Percentiles rank a stretch among this genome's conserved stretches.
These are phyloP conservation scores for Trichoderma erinaceum DNA, from an alignment of 495 filamentous ascomycete species.

Conservation along the genomic window DNA sequence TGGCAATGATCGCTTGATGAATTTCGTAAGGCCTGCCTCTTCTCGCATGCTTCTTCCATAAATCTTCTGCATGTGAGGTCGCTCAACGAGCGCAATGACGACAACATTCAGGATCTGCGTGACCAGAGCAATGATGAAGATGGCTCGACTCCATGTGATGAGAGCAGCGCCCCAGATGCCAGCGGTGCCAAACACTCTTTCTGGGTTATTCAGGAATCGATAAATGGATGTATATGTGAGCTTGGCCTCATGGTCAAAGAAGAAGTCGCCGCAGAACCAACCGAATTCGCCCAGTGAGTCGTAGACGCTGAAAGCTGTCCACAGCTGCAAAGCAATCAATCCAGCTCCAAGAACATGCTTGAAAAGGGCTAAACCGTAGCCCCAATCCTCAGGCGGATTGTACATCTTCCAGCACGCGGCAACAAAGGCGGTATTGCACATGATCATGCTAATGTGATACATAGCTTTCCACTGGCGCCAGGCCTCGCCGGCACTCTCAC, in stretches of 20 bases:
- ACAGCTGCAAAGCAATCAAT: constrained; percentile 79
- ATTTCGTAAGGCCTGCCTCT: constrained; percentile 87
- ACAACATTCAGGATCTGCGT: constrained; percentile 77
- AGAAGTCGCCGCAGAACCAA: constrained; percentile 99
- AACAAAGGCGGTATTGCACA: constrained; percentile 84
- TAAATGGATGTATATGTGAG: constrained; percentile 97
- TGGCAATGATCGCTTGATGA: constrained; percentile 80
- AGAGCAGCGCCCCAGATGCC: constrained; percentile 95
- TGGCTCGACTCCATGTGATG: constrained; percentile 77
- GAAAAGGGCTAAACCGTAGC: constrained; percentile 72
- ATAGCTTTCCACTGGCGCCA: constrained; percentile 98
- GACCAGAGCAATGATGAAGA: constrained; percentile 77
- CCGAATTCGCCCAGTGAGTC: constrained; percentile 96
- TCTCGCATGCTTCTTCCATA: constrained; percentile 79
- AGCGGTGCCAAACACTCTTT: constrained; percentile 86
- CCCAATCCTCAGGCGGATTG: constrained; percentile 73
- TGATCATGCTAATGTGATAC: constrained; percentile 83
- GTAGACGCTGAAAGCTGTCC: constrained; percentile 91
- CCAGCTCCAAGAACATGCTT: constrained; percentile 79
- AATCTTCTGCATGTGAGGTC: constrained; percentile 97
- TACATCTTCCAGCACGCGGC: constrained; percentile 97
- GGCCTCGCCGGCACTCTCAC: constrained; percentile 80
- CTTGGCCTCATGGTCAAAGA: constrained; percentile 80
- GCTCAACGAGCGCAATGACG: constrained; percentile 91
- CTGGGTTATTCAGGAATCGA: constrained; percentile 94